These are phyloP conservation scores for Venturia asperata DNA, from an alignment of 2,329 filamentous ascomycete genomes.

Conservation along the genomic window DNA sequence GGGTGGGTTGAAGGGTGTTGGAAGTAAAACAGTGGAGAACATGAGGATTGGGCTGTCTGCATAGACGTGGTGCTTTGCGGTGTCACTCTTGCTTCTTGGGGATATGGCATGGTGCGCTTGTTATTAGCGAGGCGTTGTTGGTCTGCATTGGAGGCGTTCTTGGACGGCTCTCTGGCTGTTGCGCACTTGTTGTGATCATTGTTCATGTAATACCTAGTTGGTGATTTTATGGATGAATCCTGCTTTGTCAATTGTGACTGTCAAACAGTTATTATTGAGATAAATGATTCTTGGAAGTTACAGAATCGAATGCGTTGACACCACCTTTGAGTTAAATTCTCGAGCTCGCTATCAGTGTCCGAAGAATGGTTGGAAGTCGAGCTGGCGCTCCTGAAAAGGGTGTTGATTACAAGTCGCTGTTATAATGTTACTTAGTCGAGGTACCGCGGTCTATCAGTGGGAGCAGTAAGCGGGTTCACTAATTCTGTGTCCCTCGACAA, in stretches of 20 bases:
- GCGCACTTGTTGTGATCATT: neutral
- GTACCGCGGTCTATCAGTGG: neutral
- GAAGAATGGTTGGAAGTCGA: neutral
- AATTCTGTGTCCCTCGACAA: too few species aligned
- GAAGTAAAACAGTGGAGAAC: conserved; percentile 44
- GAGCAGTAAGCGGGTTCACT: too few species aligned
- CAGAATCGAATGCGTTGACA: too few species aligned
- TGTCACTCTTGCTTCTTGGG: neutral
- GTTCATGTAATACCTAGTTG: neutral
- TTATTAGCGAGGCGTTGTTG: conserved; percentile 13
- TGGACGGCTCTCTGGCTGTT: neutral
- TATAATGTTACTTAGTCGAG: too few species aligned
- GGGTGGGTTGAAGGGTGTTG: conserved; percentile 43
- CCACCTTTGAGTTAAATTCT: too few species aligned
- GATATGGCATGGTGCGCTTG: conserved; percentile 4
- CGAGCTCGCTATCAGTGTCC: too few species aligned
- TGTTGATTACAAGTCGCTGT: neutral
- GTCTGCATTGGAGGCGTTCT: conserved; percentile 4
- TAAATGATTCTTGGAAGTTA: neutral
- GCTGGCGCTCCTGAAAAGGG: neutral
- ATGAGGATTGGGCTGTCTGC: conserved; percentile 36
- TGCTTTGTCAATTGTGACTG: neutral
- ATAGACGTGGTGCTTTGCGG: neutral
- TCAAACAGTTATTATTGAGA: neutral
- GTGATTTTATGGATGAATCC: neutral